These are phyloP conservation scores for Sporobolomyces phaffii DNA, from an alignment of 768 basidiomycete species.

Conservation along the genomic window DNA sequence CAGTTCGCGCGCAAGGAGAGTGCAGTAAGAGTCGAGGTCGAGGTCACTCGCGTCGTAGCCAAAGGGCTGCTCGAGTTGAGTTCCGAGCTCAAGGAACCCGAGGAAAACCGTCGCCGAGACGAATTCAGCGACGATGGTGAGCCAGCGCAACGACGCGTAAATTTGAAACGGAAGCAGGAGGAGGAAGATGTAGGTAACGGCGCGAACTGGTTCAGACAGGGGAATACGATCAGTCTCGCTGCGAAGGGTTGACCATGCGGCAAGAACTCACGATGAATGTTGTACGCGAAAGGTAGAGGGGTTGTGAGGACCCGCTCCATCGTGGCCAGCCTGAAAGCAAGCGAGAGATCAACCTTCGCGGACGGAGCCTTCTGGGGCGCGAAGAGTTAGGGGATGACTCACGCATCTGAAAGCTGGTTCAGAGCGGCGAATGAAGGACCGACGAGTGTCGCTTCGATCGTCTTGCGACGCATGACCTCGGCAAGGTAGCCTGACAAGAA, in stretches of 20 bases:
- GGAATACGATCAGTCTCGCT: not conserved
- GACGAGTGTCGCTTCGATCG: slow-evolving; percentile 40
- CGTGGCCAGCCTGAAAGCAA: slow-evolving; percentile 38
- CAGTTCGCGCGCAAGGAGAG: slow-evolving; percentile 61
- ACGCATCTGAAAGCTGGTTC: slow-evolving; percentile 40
- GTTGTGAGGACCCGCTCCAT: slow-evolving; percentile 45
- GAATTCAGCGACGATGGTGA: slow-evolving; percentile 43
- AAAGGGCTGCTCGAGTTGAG: slow-evolving; percentile 45
- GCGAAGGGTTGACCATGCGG: too few species aligned
- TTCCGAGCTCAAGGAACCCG: slow-evolving; percentile 47
- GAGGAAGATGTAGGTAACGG: slow-evolving; percentile 39
- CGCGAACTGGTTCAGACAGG: slow-evolving; percentile 2
- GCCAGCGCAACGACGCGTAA: slow-evolving; percentile 41
- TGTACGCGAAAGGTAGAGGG: slow-evolving; percentile 45
- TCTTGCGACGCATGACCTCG: slow-evolving; percentile 37
- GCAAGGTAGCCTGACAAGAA: slow-evolving; percentile 38
- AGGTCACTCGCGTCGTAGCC: slow-evolving; percentile 45
- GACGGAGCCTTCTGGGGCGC: not conserved
- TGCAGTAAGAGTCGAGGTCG: slow-evolving; percentile 61
- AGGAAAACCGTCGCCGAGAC: slow-evolving; percentile 36
- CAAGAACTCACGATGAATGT: slow-evolving; percentile 5
- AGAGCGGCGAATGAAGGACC: slow-evolving; percentile 35
- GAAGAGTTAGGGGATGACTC: not conserved
- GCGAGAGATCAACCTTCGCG: not conserved
- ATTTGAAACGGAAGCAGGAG: slow-evolving; percentile 44